These are phyloP conservation scores for Sporisorium sorghi DNA, from an alignment of 1,284 basidiomycete species.

Conservation along the genomic window DNA sequence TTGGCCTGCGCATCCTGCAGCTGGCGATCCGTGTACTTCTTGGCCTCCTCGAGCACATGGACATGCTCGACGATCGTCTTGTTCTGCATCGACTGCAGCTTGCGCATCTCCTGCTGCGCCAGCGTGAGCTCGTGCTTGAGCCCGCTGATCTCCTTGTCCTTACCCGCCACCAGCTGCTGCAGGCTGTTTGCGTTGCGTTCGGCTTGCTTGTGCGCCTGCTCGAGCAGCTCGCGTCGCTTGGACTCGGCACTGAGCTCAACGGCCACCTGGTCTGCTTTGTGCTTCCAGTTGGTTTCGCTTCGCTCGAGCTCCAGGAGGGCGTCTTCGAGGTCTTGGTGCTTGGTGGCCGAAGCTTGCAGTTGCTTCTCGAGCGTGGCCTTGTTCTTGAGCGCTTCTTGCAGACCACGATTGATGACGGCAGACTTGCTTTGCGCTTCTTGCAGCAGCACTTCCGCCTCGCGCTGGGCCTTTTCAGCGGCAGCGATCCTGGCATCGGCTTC, in stretches of 20 bases:
- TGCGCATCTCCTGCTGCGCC: slow-evolving; percentile 76
- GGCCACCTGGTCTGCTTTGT: slow-evolving; percentile 53
- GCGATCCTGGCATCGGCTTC: slow-evolving; percentile 74
- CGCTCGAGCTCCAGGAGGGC: slow-evolving; percentile 60
- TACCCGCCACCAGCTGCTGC: slow-evolving; percentile 79
- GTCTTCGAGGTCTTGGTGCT: slow-evolving; percentile 62
- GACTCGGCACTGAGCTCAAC: slow-evolving; percentile 60
- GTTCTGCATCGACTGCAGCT: slow-evolving; percentile 79
- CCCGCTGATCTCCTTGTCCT: slow-evolving; percentile 84
- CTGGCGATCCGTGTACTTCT: slow-evolving; percentile 92
- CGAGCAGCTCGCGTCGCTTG: slow-evolving; percentile 66
- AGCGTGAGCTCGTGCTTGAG: slow-evolving; percentile 78
- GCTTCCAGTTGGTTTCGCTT: slow-evolving; percentile 50
- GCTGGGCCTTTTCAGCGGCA: slow-evolving; percentile 79
- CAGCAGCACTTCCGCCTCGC: slow-evolving; percentile 80
- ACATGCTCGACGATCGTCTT: slow-evolving; percentile 99
- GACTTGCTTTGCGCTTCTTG: slow-evolving; percentile 77
- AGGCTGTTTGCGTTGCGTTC: slow-evolving; percentile 73
- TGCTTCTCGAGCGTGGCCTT: slow-evolving; percentile 77
- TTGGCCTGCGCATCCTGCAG: slow-evolving; percentile 83
- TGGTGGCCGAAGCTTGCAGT: slow-evolving; percentile 75
- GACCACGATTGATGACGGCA: slow-evolving; percentile 48
- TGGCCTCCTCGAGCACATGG: slow-evolving; percentile 95
- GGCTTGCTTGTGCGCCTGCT: slow-evolving; percentile 73
- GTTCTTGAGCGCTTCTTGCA: slow-evolving; percentile 42